Evolutionary conservation across 371 early-diverging fungal genomes (phyloP), one percentile per base, ranked within the genome.

Genomic region (Fennellomyces sp.): DNA sequence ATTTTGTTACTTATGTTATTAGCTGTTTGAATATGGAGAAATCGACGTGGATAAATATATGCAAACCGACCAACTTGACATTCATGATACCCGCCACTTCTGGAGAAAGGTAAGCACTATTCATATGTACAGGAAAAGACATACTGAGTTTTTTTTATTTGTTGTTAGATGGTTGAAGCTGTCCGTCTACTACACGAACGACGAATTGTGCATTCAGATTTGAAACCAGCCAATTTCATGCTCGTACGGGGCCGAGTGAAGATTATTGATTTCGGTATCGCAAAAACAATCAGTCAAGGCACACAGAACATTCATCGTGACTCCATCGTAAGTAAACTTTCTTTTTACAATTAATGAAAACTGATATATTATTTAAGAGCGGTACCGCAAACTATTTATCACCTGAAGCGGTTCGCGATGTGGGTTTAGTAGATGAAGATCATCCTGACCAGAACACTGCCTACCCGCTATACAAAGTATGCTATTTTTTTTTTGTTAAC

Each of bases 251-350:
- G 94, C 2, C 59, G 78, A 21, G 68, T 98, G 10, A 98, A 97
- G 62, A 70, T 98, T 54, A 99, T 98, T 59, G 99, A 99, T 70
- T 99, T 99, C 85, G 99, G 99, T n/a, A 99, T 99, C 55, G 96
- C 98, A 5, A 97, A 95, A 58, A 77, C 86, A 0, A 94, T 99
- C 23, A 83, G 90, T 2, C 94, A 93, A 71, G 97, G 97, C 67
- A 98, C 99, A 0, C 98, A 98, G 15, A 95, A 95, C 59, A 91
- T 98, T 48, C 88, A 94, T 30, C 78, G 95, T 4, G 96, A 96
- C 47, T 81, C 82, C 39, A 96, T 96, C 69, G 88, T 83, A 69
- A 36, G 52, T 45, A 13, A 13, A 57, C n/a, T n/a, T n/a, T n/a
- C n/a, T n/a, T 26, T 35, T 48, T 0, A 23, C 7, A 28, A n/a